Evolutionary conservation across 495 filamentous ascomycete genomes (phyloP).

Genomic region (Hyaloscypha finlandica): DNA sequence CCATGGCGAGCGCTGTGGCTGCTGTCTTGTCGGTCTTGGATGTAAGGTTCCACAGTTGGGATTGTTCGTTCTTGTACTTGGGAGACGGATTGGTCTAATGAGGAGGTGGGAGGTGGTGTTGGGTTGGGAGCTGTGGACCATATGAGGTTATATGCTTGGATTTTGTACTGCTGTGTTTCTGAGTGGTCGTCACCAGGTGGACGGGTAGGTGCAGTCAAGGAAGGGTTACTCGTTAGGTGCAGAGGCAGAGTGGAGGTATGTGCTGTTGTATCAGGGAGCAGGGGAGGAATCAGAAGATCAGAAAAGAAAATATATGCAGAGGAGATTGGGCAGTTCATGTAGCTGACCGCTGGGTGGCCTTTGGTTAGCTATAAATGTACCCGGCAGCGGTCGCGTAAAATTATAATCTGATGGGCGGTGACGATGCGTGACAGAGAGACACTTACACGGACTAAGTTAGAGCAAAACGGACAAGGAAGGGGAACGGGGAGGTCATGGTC

Average conservation of each 20-base stretch:
- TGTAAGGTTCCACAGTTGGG: neutral
- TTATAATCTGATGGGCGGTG: conserved; percentile 27
- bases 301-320: conserved; percentile 14
- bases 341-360: conserved; percentile 23
- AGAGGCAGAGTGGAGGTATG: conserved; percentile 11
- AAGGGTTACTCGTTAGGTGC: conserved; percentile 2
- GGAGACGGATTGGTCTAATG: conserved; percentile 1
- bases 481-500: neutral
- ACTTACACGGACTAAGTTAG: conserved; percentile 7
- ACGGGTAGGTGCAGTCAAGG: neutral
- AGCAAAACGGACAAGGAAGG: neutral
- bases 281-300: conserved; percentile 16
- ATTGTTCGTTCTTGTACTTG: neutral
- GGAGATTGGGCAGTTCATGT: conserved; percentile 22
- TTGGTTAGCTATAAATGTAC: conserved; percentile 9
- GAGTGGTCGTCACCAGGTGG: neutral
- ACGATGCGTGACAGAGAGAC: conserved; percentile 18
- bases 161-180: neutral
- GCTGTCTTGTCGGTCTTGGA: neutral
- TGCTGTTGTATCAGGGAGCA: conserved; percentile 6
- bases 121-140: conserved; percentile 24
- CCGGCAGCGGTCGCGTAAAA: conserved; percentile 24
- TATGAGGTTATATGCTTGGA: conserved; percentile 19
- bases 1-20: conserved; percentile 18
- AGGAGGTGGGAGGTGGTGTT: conserved; percentile 4